Evolutionary conservation across 768 basidiomycete genomes (phyloP).

Genomic region (Xanthoconium stramineum): DNA sequence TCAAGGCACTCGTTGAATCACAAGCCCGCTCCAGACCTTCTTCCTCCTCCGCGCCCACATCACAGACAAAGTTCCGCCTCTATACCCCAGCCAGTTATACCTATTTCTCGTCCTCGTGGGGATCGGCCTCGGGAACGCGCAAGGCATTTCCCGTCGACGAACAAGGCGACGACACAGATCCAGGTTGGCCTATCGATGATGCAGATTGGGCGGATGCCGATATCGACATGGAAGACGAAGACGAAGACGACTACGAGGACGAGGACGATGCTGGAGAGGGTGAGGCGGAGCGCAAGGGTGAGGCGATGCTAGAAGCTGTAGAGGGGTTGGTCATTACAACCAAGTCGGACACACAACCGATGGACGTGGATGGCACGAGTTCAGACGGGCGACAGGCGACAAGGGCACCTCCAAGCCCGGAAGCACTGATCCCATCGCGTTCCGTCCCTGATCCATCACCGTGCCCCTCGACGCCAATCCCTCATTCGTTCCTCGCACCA

Average conservation of each 20-base stretch:
- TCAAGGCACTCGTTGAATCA: conserved; percentile 32
- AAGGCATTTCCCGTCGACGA: conserved; percentile 15
- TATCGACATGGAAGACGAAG: conserved; percentile 32
- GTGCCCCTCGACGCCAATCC: conserved; percentile 4
- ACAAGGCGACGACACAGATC: conserved; percentile 19
- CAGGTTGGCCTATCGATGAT: conserved; percentile 22
- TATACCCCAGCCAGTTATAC: conserved; percentile 35
- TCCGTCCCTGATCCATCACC: background rate
- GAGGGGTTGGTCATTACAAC: conserved; percentile 5
- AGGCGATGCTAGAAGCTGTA: conserved; percentile 15
- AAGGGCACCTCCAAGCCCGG: background rate
- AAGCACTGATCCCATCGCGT: background rate
- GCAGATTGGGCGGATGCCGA: conserved; percentile 26
- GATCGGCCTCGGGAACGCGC: conserved; percentile 6
- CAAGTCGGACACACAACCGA: background rate
- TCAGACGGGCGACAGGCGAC: background rate
- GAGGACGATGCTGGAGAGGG: conserved; percentile 22
- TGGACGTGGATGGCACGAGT: conserved; percentile 3
- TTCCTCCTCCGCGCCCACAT: background rate
- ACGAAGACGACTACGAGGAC: conserved; percentile 31
- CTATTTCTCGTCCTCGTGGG: conserved; percentile 24
- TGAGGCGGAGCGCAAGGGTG: conserved; percentile 13
- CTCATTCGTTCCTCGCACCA: conserved; percentile 4
- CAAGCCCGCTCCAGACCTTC: conserved; percentile 15
- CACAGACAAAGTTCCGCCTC: conserved; percentile 28